A percentile compares a stretch with the other conserved stretches of the same genome.
These are phyloP conservation scores for Claviceps fusiformis DNA, from an alignment of 2,329 filamentous ascomycete genomes.

Conservation along the genomic window DNA sequence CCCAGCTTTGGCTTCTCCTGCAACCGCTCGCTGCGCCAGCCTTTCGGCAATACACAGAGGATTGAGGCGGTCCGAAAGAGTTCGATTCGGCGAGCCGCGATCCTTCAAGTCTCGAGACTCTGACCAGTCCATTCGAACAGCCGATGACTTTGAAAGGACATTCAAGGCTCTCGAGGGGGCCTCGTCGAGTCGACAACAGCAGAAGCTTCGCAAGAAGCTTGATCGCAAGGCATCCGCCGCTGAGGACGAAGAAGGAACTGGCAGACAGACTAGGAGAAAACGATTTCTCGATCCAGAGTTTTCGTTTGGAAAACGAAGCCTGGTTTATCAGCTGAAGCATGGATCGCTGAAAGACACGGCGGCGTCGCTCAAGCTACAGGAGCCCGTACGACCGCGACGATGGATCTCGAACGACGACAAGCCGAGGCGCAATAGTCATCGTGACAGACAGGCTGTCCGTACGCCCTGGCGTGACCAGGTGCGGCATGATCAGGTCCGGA, in stretches of 20 bases:
- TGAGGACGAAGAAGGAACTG: conserved; percentile 17
- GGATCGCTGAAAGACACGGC: conserved; percentile 22
- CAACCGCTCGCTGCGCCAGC: conserved; percentile 16
- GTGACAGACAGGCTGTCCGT: not conserved
- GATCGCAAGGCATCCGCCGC: conserved; percentile 25
- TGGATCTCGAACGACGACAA: not conserved
- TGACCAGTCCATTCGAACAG: conserved; percentile 6
- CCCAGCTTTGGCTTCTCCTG: not conserved
- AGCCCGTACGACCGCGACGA: conserved; percentile 12
- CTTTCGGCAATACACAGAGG: conserved; percentile 59
- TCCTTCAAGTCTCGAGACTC: conserved; percentile 6
- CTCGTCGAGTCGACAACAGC: conserved; percentile 18
- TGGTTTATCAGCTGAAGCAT: conserved; percentile 40
- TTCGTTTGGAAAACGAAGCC: conserved; percentile 39
- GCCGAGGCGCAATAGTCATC: not conserved
- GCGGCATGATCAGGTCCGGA: not conserved
- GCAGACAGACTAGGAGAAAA: conserved; percentile 31
- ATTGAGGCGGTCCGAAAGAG: conserved; percentile 36
- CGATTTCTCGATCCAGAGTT: conserved; percentile 38
- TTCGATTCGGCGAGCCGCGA: conserved; percentile 13
- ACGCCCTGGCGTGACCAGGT: not conserved
- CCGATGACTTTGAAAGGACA: conserved; percentile 6
- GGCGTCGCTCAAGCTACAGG: conserved; percentile 12
- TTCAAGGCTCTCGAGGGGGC: conserved; percentile 17
- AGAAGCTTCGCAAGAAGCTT: conserved; percentile 40